A percentile compares a stretch with the other conserved stretches of the same genome.
phyloP scores from a whole-genome alignment of 2,329 filamentous ascomycete genomes.

The Scedosporium boydii region DNA sequence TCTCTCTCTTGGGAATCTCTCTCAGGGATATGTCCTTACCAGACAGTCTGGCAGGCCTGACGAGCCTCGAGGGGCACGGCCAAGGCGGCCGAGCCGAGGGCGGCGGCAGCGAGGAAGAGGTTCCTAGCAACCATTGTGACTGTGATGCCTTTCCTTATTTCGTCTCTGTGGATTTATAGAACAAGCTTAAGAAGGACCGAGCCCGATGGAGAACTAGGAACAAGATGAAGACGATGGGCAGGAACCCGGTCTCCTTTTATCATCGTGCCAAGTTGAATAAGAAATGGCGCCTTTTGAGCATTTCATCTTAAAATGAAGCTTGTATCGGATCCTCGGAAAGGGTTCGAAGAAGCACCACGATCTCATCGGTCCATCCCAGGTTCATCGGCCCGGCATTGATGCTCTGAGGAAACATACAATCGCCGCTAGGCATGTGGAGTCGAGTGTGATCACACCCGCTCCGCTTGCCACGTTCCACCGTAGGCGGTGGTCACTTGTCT shows the following conservation, averaged over 20 bases:
- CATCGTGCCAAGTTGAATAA: neutral
- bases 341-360: neutral
- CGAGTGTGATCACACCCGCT: too few species aligned
- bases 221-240: neutral
- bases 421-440: too few species aligned
- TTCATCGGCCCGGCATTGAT: neutral
- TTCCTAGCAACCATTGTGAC: neutral
- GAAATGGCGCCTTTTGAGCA: neutral
- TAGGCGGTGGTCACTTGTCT: too few species aligned
- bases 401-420: too few species aligned
- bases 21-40: neutral
- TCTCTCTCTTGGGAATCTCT: neutral
- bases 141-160: neutral
- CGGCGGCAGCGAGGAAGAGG: neutral
- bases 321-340: neutral
- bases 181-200: neutral
- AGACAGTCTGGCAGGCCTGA: neutral
- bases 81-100: neutral
- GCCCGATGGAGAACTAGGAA: neutral
- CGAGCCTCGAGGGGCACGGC: slow-evolving; percentile 3
- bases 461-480: too few species aligned
- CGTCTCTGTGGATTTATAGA: neutral
- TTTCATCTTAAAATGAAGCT: neutral
- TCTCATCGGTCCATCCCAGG: neutral
- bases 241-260: neutral